Evolutionary conservation across 345 rosid genomes (phyloP).

Genomic region (Psidium friedrichsthalianum): DNA sequence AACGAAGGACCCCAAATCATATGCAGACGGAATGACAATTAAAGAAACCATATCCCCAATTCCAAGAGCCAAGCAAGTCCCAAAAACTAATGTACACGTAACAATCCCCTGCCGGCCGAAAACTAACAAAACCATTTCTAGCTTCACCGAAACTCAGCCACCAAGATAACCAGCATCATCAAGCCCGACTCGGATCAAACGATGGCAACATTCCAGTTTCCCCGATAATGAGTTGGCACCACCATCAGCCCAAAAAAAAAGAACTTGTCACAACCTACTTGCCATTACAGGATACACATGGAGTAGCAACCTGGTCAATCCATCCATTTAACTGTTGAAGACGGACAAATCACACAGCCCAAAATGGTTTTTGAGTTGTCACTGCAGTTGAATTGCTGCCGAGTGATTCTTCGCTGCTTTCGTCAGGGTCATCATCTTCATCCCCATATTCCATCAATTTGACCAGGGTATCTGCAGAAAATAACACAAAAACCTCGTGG

Average conservation of each 20-base stretch:
- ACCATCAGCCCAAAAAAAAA: not conserved
- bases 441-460: constrained; percentile 80
- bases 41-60: not conserved
- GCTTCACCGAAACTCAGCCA: not conserved
- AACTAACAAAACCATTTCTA: not conserved
- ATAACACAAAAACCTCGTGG: not conserved
- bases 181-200: not conserved
- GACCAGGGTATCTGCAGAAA: constrained; percentile 62
- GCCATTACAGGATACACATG: not conserved
- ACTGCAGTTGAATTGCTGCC: constrained; percentile 3
- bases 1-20: not conserved
- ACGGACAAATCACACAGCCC: constrained; percentile 32
- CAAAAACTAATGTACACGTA: not conserved
- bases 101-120: not conserved
- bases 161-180: not conserved
- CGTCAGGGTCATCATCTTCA: constrained; percentile 55
- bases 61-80: not conserved
- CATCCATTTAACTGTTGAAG: not conserved
- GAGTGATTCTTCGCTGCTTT: constrained; percentile 14
- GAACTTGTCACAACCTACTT: not conserved
- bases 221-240: not conserved
- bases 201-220: not conserved
- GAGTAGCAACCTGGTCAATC: not conserved
- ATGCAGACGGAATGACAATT: not conserved
- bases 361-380: constrained; percentile 41